A percentile compares a stretch with the other conserved stretches of the same genome.
These are phyloP conservation scores for Abortiporus biennis DNA, from an alignment of 1,284 basidiomycete genomes.

Conservation along the genomic window DNA sequence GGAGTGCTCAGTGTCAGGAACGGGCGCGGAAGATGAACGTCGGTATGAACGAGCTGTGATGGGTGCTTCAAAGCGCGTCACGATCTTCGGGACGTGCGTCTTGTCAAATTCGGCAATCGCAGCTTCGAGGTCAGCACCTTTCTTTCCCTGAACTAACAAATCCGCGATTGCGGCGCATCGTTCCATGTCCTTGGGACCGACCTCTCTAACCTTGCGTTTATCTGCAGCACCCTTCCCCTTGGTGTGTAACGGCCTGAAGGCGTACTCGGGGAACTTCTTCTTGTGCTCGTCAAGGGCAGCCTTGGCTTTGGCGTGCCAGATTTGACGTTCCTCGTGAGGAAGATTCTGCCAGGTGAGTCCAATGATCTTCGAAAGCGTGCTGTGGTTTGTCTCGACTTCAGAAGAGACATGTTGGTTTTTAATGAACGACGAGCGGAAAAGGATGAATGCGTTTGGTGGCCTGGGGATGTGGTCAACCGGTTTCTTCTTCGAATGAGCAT, in stretches of 20 bases:
- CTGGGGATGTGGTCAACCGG: constrained; percentile 81
- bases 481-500: constrained; percentile 56
- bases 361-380: constrained; percentile 52
- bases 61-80: constrained; percentile 66
- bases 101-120: constrained; percentile 73
- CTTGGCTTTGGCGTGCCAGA: constrained; percentile 67
- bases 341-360: constrained; percentile 67
- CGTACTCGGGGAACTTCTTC: constrained; percentile 63
- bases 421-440: constrained; percentile 89
- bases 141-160: constrained; percentile 44
- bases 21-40: constrained; percentile 43
- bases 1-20: constrained; percentile 26
- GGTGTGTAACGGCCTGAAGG: constrained; percentile 48
- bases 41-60: constrained; percentile 58
- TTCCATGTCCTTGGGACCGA: constrained; percentile 62
- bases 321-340: constrained; percentile 58
- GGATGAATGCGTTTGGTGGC: constrained; percentile 92
- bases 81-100: constrained; percentile 54
- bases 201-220: constrained; percentile 60
- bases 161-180: constrained; percentile 76
- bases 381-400: constrained; percentile 77
- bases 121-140: constrained; percentile 52
- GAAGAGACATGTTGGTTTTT: constrained; percentile 69
- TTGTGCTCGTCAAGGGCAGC: constrained; percentile 61
- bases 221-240: constrained; percentile 32